Percentiles rank a stretch among this genome's conserved stretches.
Evolutionary conservation across 2,329 filamentous ascomycete genomes (phyloP).

Genomic region (Aspergillus pseudoterreus): DNA sequence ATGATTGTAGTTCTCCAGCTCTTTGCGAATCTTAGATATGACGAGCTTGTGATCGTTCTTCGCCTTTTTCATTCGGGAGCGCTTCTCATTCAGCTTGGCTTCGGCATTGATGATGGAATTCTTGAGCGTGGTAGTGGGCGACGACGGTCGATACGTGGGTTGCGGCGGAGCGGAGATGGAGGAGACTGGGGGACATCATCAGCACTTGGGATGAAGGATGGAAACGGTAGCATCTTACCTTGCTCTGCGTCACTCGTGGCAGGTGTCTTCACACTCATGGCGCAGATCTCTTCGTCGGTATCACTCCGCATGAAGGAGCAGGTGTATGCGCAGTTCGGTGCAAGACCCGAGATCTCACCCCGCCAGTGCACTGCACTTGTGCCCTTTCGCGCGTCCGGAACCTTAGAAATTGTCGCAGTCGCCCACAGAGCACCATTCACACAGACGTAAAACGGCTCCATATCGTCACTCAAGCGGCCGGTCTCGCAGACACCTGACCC

Average conservation of each 20-base stretch:
- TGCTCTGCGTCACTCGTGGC: conserved; percentile 56
- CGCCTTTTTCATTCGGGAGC: conserved; percentile 55
- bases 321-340: conserved; percentile 61
- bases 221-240: conserved; percentile 38
- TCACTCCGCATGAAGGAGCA: conserved; percentile 59
- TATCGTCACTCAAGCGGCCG: conserved; percentile 25
- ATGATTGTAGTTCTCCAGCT: conserved; percentile 56
- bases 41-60: conserved; percentile 60
- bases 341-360: conserved; percentile 63
- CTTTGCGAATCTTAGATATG: conserved; percentile 56
- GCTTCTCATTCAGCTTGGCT: conserved; percentile 57
- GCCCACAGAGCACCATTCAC: conserved; percentile 65
- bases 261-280: conserved; percentile 60
- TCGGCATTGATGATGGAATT: conserved; percentile 63
- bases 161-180: conserved; percentile 49
- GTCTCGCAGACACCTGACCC: conserved; percentile 26
- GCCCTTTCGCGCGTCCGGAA: conserved; percentile 42
- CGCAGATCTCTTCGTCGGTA: conserved; percentile 56
- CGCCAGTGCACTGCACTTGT: conserved; percentile 50
- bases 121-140: conserved; percentile 61
- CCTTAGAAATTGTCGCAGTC: conserved; percentile 53
- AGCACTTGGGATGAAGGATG: neutral
- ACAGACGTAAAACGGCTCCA: conserved; percentile 62
- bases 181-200: conserved; percentile 21
- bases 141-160: conserved; percentile 59